Evolutionary conservation across 441 rosid genomes (phyloP).

Genomic region (Dalechampia spathulata): DNA sequence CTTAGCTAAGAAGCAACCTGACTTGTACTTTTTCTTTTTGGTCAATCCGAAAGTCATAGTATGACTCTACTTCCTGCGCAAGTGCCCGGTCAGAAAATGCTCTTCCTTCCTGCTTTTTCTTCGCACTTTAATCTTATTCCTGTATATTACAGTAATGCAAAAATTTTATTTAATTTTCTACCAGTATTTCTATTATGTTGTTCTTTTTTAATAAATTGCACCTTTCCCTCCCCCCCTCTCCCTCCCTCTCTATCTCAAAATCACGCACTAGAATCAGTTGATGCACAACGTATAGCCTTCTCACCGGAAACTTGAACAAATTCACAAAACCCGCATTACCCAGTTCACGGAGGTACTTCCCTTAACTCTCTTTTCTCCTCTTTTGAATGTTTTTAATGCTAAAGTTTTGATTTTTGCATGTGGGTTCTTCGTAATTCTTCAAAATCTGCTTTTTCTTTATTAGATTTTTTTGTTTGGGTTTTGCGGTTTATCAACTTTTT

Average conservation of each 20-base stretch:
- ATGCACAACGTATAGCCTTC: neutral
- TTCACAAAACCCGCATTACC: neutral
- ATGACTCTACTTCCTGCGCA: too few species aligned
- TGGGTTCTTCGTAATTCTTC: conserved; percentile 6
- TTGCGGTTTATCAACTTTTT: neutral
- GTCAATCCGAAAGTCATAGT: too few species aligned
- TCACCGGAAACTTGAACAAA: neutral
- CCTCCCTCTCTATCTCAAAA: neutral
- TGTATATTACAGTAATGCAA: too few species aligned
- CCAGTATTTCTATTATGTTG: too few species aligned
- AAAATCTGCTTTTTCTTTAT: neutral
- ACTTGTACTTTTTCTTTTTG: too few species aligned
- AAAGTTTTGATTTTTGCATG: neutral
- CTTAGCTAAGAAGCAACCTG: too few species aligned
- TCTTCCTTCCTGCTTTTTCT: too few species aligned
- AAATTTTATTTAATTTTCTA: too few species aligned
- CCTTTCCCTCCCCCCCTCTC: neutral
- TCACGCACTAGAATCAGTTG: neutral
- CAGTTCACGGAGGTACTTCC: neutral
- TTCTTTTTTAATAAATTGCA: neutral
- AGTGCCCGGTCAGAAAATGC: too few species aligned
- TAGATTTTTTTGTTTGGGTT: neutral
- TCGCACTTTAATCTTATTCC: too few species aligned
- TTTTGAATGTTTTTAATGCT: neutral
- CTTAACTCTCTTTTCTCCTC: neutral